phyloP scores from a whole-genome alignment of 441 rosid genomes.

The Raphanus hybrid region DNA sequence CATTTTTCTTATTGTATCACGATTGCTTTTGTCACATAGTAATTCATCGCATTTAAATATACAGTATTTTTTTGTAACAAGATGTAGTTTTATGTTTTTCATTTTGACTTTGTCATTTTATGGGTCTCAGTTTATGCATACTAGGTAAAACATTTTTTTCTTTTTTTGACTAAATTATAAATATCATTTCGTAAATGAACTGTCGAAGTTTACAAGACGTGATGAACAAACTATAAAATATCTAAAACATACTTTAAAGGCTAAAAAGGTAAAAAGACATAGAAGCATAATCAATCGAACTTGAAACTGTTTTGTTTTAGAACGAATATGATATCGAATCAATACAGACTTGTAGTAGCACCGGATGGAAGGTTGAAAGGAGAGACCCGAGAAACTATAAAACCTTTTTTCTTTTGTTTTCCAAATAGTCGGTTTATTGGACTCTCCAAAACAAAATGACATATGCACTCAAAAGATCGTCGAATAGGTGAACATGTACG shows the following conservation, averaged over 20 bases:
- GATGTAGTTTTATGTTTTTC: not conserved
- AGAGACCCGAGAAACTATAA: not conserved
- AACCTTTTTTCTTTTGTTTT: not conserved
- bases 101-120: not conserved
- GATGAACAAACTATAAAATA: too few species aligned
- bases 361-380: too few species aligned
- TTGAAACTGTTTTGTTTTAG: too few species aligned
- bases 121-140: not conserved
- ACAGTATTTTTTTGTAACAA: not conserved
- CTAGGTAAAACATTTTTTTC: not conserved
- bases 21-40: constrained; percentile 28
- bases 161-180: too few species aligned
- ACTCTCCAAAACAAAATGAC: constrained; percentile 3
- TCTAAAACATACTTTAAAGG: too few species aligned
- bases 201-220: too few species aligned
- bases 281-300: too few species aligned
- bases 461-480: constrained; percentile 2
- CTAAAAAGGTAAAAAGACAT: too few species aligned
- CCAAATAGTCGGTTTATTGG: constrained; percentile 1
- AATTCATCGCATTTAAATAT: constrained; percentile 17
- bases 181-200: too few species aligned
- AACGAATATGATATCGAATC: too few species aligned
- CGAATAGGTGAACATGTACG: not conserved
- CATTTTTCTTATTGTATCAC: constrained; percentile 16
- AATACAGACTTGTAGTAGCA: too few species aligned